Percentiles rank a stretch among this genome's conserved stretches.
These are phyloP conservation scores for Ceriops decandra DNA, from an alignment of 345 rosid species.

Conservation along the genomic window DNA sequence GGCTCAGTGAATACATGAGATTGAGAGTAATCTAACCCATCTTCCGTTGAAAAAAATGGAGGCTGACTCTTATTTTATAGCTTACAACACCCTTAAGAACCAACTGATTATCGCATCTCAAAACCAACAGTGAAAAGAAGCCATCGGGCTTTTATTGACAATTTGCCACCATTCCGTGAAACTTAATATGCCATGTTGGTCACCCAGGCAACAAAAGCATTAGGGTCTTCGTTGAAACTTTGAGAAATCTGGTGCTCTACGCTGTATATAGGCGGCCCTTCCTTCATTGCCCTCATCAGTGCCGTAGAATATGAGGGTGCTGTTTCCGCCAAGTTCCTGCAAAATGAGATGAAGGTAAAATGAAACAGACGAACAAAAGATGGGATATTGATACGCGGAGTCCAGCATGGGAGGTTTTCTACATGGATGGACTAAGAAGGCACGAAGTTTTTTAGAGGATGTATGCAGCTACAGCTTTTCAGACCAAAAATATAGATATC, in stretches of 20 bases:
- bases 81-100: too few species aligned
- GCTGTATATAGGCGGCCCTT: conserved; percentile 66
- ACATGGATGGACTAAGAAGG: background rate
- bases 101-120: too few species aligned
- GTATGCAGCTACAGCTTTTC: too few species aligned
- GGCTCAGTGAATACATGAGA: too few species aligned
- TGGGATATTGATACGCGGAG: background rate
- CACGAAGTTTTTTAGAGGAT: background rate
- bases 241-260: conserved; percentile 72
- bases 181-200: background rate
- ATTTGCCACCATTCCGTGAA: background rate
- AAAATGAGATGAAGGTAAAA: background rate
- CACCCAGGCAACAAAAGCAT: background rate
- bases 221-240: conserved; percentile 71
- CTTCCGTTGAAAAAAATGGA: too few species aligned
- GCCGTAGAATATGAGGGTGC: conserved; percentile 82
- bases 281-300: conserved; percentile 87
- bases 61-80: too few species aligned
- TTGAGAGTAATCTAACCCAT: too few species aligned
- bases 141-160: too few species aligned
- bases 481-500: too few species aligned
- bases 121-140: too few species aligned
- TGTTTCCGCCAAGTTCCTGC: conserved; percentile 82
- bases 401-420: background rate
- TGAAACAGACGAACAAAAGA: background rate